Base-by-base conservation (phyloP, 495 filamentous ascomycete species). In the Usnea hakonensis region DNA sequence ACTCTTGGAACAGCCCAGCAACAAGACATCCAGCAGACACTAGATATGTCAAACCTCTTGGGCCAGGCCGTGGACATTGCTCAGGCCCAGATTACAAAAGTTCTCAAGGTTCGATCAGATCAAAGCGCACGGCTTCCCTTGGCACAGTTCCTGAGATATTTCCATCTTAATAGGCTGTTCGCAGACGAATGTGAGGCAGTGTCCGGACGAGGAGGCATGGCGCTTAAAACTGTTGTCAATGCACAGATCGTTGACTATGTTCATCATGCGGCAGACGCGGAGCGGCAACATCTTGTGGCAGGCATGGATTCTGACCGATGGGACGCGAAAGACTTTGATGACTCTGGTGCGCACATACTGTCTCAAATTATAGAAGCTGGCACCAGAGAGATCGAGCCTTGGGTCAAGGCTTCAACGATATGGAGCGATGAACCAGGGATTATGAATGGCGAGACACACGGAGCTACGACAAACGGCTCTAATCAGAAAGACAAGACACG, bases 151-250 rank as follows among this genome's bases (percentile, higher is more conserved):
- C 71, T 97, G 30, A 85, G 90, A 57, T 97, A 97, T 70, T 96
- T 97, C 70, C 91, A 84, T 10, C 83, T 99, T 23, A 97, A 97
- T 66, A 83, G 92, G 32, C 83, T 96, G 28, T 99, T 97, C 69
- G 90, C 90, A 10, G 95, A 96, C 67, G 94, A 99, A 71, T 99
- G 94, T 67, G 94, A 99, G 72, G 90, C 94, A 5, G 90, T 97
- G 19, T 96, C 90, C 17, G 94, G 94, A 4, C 83, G 94, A 58
- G 86, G 90, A 58, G 92, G 92, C 3, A 87, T 85, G 8, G 81
- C 87, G 2, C 78, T 98, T 33, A 96, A 96, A 71, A 93, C 83
- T 5, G 81, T 95, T 2, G 90, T 98, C 41, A 93, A 95, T 65
- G 85, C 83, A 55, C 94, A 98, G 62, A 97, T 98, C 69, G 86